Conservation (phyloP, 305 asterid species). For the Coffea humblotiana region DNA sequence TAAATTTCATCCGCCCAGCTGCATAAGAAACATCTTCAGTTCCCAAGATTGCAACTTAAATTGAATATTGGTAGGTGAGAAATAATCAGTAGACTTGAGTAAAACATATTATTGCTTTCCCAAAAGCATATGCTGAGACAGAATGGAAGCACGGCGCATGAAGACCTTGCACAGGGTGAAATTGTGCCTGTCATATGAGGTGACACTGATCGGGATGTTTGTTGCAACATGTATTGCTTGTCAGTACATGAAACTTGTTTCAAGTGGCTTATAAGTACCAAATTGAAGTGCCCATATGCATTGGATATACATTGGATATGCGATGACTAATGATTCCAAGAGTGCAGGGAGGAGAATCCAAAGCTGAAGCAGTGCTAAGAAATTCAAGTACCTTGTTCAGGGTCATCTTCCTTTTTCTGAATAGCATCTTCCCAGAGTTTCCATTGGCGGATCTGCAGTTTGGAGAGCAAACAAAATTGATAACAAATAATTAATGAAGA, state of each 20-base stretch:
- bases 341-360: not conserved
- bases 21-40: slow-evolving; percentile 17
- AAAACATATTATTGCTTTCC: not conserved
- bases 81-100: not conserved
- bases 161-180: not conserved
- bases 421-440: slow-evolving; percentile 63
- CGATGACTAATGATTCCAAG: not conserved
- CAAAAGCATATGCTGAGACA: not conserved
- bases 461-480: not conserved
- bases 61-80: not conserved
- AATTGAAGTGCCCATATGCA: not conserved
- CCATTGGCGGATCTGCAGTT: slow-evolving; percentile 55
- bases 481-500: not conserved
- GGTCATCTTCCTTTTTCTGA: slow-evolving; percentile 35
- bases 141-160: not conserved
- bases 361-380: not conserved
- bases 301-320: too few relatives aligned
- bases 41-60: not conserved
- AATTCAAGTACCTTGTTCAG: slow-evolving; percentile 36
- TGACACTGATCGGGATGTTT: not conserved
- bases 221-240: not conserved
- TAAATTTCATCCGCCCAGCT: slow-evolving; percentile 41
- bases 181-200: not conserved
- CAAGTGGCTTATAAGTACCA: not conserved
- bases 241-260: not conserved